Evolutionary conservation across 495 filamentous ascomycete genomes (phyloP).

Genomic region (Aeminium ludgeri): DNA sequence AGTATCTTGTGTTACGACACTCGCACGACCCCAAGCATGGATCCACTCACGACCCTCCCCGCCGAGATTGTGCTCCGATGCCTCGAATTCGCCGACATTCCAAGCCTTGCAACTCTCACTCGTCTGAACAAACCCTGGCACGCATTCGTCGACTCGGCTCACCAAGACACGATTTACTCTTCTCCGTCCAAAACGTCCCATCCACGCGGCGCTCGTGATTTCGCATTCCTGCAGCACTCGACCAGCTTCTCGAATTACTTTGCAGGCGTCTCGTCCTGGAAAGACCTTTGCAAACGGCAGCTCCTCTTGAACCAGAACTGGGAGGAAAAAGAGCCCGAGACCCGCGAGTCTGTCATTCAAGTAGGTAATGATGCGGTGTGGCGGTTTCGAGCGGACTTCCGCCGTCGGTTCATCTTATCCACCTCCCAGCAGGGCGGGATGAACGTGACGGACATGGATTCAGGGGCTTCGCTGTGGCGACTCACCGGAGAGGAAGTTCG

Average conservation of each 20-base stretch:
- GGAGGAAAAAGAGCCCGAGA: conserved; percentile 3
- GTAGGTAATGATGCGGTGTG: conserved; percentile 4
- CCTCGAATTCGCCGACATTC: conserved; percentile 5
- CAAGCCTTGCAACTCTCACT: conserved; percentile 4
- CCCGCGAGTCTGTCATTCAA: conserved; percentile 5
- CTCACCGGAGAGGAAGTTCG: conserved; percentile 4
- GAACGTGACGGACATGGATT: conserved; percentile 13
- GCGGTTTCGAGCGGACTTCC: conserved; percentile 15
- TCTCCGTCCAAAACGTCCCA: background rate
- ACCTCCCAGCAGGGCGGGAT: conserved; percentile 11
- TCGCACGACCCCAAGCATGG: background rate
- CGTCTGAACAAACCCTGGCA: conserved; percentile 7
- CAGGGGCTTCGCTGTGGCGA: conserved; percentile 9
- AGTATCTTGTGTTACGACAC: no score
- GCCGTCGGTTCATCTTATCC: conserved; percentile 10
- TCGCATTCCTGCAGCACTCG: conserved; percentile 1
- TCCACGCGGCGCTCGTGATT: conserved; percentile 2
- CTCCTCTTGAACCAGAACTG: conserved; percentile 7
- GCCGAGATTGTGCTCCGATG: conserved; percentile 12
- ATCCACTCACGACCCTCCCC: conserved; percentile 5
- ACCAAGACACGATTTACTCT: conserved; percentile 13
- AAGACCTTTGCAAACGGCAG: conserved; percentile 14
- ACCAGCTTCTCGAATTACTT: conserved; percentile 9
- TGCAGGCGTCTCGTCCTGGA: conserved; percentile 6
- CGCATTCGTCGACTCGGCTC: conserved; percentile 10